Evolutionary conservation across 108 stramenopile genomes (phyloP).

Genomic region (Licmophora abbreviata): DNA sequence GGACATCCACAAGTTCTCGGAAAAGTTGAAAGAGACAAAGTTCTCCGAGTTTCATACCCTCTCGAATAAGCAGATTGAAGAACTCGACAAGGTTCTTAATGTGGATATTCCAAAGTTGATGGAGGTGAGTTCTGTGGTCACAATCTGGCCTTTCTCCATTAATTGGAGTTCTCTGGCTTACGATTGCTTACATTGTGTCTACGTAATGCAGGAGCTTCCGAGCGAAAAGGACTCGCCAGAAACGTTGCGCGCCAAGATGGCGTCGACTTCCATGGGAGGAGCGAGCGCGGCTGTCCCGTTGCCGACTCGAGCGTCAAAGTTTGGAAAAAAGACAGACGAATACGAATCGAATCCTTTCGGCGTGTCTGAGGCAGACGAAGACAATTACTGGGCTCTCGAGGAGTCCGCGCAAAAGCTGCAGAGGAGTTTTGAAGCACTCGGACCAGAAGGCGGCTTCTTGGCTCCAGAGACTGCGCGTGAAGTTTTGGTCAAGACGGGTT

Average conservation of each 20-base stretch:
- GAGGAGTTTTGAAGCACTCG: constrained; percentile 60
- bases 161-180: constrained; percentile 31
- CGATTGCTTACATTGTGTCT: constrained; percentile 17
- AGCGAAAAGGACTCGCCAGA: constrained; percentile 82
- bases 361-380: constrained; percentile 45
- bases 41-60: constrained; percentile 66
- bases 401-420: constrained; percentile 71
- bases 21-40: constrained; percentile 68
- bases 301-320: constrained; percentile 53
- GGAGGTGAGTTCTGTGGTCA: too few species aligned
- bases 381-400: constrained; percentile 81
- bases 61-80: constrained; percentile 23
- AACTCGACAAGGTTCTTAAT: constrained; percentile 37
- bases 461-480: constrained; percentile 68
- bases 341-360: constrained; percentile 76
- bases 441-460: constrained; percentile 79
- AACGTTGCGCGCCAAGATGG: constrained; percentile 66
- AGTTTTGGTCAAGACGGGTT: constrained; percentile 77
- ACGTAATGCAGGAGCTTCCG: constrained; percentile 69
- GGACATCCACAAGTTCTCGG: constrained; percentile 68
- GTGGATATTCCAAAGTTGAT: constrained; percentile 38
- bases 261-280: neutral
- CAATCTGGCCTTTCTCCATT: neutral
- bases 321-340: constrained; percentile 47
- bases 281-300: constrained; percentile 33